Evolutionary conservation across 1,284 basidiomycete genomes (phyloP).

Genomic region (Sphagnurus paluster): DNA sequence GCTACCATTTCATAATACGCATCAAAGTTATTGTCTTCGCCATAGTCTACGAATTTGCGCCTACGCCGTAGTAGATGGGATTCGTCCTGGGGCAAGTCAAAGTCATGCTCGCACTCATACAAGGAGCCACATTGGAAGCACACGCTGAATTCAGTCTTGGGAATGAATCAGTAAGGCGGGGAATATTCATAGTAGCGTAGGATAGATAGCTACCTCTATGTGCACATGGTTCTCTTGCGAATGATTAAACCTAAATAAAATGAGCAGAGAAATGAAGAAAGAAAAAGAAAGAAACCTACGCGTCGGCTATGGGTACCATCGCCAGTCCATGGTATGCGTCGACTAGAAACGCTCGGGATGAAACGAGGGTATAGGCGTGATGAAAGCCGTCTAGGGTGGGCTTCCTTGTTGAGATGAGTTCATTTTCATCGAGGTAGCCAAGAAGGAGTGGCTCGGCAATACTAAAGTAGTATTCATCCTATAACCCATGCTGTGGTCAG

Average conservation of each 20-base stretch:
- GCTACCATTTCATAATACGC: slow-evolving; percentile 68
- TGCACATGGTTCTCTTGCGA: slow-evolving; percentile 72
- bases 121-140: slow-evolving; percentile 81
- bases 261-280: slow-evolving; percentile 3
- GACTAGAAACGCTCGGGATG: slow-evolving; percentile 85
- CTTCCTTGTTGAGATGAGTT: neutral
- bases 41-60: slow-evolving; percentile 3
- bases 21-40: slow-evolving; percentile 29
- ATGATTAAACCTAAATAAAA: slow-evolving; percentile 76
- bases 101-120: slow-evolving; percentile 73
- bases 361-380: slow-evolving; percentile 78
- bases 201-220: slow-evolving; percentile 59
- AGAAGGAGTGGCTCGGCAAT: slow-evolving; percentile 30
- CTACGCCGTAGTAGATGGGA: neutral
- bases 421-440: slow-evolving; percentile 16
- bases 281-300: slow-evolving; percentile 47
- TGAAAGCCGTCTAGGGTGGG: slow-evolving; percentile 55
- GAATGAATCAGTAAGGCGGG: too few relatives aligned
- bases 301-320: slow-evolving; percentile 89
- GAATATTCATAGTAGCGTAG: too few relatives aligned
- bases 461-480: slow-evolving; percentile 29
- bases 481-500: neutral
- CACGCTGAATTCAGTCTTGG: slow-evolving; percentile 80
- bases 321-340: slow-evolving; percentile 84
- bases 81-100: slow-evolving; percentile 10